Conservation (phyloP, 1,284 basidiomycete genomes). For the Volvariella surrecta region DNA sequence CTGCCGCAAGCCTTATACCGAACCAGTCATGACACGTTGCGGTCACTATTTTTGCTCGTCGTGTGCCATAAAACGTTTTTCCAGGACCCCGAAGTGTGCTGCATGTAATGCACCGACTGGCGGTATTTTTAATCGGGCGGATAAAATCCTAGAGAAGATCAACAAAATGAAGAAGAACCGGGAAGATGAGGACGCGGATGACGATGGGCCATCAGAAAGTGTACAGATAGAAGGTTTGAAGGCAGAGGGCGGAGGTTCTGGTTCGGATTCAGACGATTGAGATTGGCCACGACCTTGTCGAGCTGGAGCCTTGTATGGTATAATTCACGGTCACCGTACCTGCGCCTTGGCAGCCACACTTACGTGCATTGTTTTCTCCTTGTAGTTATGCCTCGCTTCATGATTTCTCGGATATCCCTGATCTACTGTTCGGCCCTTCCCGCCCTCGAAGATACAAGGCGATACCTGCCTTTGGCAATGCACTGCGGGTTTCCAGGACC, state of each 20-base stretch:
- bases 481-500: no score
- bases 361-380: no score
- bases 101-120: conserved; percentile 91
- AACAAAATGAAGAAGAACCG: conserved; percentile 48
- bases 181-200: conserved; percentile 33
- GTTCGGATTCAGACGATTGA: conserved; percentile 21
- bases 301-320: neutral
- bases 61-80: conserved; percentile 90
- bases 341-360: no score
- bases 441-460: no score
- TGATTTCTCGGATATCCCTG: no score
- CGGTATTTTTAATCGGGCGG: conserved; percentile 91
- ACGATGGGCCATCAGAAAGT: conserved; percentile 24
- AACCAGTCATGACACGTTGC: conserved; percentile 93
- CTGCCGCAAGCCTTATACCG: conserved; percentile 90
- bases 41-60: conserved; percentile 96
- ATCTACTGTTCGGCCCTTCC: no score
- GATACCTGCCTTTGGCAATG: no score
- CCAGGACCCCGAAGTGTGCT: conserved; percentile 92
- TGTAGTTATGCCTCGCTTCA: no score
- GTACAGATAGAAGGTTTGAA: conserved; percentile 61
- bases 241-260: conserved; percentile 21
- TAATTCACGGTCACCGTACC: no score
- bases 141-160: conserved; percentile 74
- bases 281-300: no score